Evolutionary conservation across 495 filamentous ascomycete species (phyloP).

Genomic region (Xylaria cubensis): DNA sequence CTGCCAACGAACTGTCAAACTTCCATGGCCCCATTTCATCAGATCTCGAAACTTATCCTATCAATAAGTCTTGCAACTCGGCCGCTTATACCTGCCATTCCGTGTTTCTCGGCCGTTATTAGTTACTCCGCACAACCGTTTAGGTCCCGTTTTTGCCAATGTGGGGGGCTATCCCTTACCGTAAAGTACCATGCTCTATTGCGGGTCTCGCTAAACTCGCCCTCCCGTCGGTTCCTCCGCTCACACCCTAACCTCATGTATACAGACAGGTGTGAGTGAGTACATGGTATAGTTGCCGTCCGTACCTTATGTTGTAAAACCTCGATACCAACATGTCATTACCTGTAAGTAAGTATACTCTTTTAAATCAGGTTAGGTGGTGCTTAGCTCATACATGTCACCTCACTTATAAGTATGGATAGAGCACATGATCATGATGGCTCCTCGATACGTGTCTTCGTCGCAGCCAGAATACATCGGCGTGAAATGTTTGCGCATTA

Average conservation of each 20-base stretch:
- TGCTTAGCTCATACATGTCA: neutral
- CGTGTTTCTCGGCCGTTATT: constrained; percentile 11
- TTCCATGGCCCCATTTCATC: neutral
- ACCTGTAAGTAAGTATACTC: neutral
- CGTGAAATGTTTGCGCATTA: neutral
- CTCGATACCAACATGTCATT: neutral
- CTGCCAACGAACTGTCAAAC: neutral
- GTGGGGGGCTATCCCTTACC: constrained; percentile 17
- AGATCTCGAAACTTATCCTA: neutral
- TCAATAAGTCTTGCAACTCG: neutral
- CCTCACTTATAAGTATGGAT: neutral
- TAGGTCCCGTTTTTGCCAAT: constrained; percentile 15
- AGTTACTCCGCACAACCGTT: constrained; percentile 21
- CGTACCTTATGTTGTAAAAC: too few species aligned
- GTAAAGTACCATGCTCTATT: neutral
- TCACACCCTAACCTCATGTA: neutral
- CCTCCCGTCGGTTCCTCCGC: neutral
- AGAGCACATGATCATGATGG: neutral
- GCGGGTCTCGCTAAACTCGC: neutral
- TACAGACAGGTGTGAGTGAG: neutral
- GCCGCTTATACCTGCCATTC: neutral
- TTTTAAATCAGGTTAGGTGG: neutral
- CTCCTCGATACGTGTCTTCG: neutral
- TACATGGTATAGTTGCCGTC: neutral
- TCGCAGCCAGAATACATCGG: neutral